Evolutionary conservation across 495 filamentous ascomycete genomes (phyloP).

Genomic region (Talaromyces nanjingensis): DNA sequence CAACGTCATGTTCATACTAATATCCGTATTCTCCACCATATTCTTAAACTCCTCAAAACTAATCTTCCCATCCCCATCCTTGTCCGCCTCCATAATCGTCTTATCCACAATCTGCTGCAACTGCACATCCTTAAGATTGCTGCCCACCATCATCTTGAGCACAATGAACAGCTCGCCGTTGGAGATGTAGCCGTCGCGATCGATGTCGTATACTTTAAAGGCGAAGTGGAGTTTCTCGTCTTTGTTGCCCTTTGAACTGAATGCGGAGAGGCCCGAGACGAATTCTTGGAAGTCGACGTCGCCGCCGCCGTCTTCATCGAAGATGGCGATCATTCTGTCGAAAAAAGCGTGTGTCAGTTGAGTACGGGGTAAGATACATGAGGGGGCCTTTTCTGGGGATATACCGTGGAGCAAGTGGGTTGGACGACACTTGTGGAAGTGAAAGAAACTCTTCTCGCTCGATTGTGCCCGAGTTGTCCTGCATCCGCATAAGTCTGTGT

Average conservation of each 20-base stretch:
- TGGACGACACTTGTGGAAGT: slow-evolving; percentile 94
- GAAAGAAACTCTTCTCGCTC: slow-evolving; percentile 98
- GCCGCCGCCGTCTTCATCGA: slow-evolving; percentile 97
- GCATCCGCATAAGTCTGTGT: slow-evolving; percentile 2
- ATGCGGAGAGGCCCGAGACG: slow-evolving; percentile 89
- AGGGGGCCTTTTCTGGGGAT: slow-evolving; percentile 2
- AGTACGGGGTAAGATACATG: neutral
- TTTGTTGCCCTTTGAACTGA: slow-evolving; percentile 97
- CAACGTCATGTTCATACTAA: slow-evolving; percentile 97
- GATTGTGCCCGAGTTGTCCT: slow-evolving; percentile 98
- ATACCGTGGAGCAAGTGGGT: slow-evolving; percentile 90
- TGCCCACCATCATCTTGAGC: slow-evolving; percentile 99
- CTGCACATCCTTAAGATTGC: slow-evolving; percentile 98
- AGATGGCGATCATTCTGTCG: slow-evolving; percentile 94
- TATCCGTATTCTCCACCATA: slow-evolving; percentile 98
- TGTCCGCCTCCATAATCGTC: slow-evolving; percentile 99
- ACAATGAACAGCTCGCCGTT: slow-evolving; percentile 99
- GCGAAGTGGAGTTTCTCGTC: slow-evolving; percentile 97
- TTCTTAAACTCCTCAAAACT: slow-evolving; percentile 98
- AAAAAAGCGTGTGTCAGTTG: slow-evolving; percentile 3
- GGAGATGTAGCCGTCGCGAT: slow-evolving; percentile 96
- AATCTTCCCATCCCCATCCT: slow-evolving; percentile 94
- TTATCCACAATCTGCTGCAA: slow-evolving; percentile 95
- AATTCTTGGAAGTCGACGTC: slow-evolving; percentile 99
- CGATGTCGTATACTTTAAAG: slow-evolving; percentile 99